Base-by-base conservation (phyloP, 2,329 filamentous ascomycete species). In the Aspergillus fischeri region DNA sequence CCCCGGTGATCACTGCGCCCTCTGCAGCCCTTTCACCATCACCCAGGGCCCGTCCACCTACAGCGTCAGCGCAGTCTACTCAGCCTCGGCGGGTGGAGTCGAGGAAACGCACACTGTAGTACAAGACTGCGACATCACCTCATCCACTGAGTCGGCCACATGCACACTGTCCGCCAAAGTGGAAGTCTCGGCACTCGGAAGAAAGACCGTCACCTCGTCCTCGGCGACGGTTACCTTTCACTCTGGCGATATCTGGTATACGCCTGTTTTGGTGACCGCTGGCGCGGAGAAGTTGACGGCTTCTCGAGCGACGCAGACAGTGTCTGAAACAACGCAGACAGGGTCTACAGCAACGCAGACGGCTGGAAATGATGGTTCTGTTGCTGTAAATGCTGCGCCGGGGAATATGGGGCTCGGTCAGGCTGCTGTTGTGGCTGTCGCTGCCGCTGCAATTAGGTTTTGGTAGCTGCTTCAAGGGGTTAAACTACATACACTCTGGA, bases 391-490 rank as follows among this genome's bases (percentile, higher is more conserved):
- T 6, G 32, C 32, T 38, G 32, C 14, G 1, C 17, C 50, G 14
- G 59, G 44, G 14, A 55, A 56, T 21, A 51, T 54, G 21, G 57
- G 52, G 20, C 44, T 61, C 24, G 52, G 52, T 11, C 50, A 56
- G 53, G 59, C 54, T 59, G 61, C 52, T 51, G 60, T 28, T 62
- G 68, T 29, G 67, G 73, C 51, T 72, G 71, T 47, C 71, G 73
- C 21, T 62, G 64, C 59, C 82, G 82, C 52, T n/a, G 52, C 52
- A 38, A 7, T 38, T 6, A 14, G 32, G 32, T 1, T 38, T 8
- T 38, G 7, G 5, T 38, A 38, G 11, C 4, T 35, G 14, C 1
- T 17, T 35, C 5, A 17, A 17, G 32, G 32, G 4, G 32, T 38
- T n/a, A 17, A 38, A 6, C 2, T 3, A 3, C 2, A 6, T 35